phyloP scores from a whole-genome alignment of 176 grass and related monocot genomes.

The Metroxylon sagu region DNA sequence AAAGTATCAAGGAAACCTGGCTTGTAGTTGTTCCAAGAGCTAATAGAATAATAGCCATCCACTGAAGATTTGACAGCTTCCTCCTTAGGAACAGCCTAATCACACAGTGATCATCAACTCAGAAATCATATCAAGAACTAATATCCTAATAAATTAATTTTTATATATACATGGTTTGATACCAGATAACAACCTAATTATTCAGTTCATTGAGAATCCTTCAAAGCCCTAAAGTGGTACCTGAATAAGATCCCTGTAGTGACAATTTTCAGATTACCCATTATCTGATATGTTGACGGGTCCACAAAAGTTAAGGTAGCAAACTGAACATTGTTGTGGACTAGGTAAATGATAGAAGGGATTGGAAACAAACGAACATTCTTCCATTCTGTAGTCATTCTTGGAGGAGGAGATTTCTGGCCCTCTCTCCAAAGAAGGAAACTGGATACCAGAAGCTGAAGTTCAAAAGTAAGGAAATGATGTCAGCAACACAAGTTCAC shows the following conservation, averaged over 20 bases:
- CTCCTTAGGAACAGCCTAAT: slow-evolving; percentile 69
- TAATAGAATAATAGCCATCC: slow-evolving; percentile 85
- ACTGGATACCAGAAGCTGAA: slow-evolving; percentile 59
- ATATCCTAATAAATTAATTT: no score
- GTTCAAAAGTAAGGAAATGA: slow-evolving; percentile 23
- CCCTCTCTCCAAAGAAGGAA: slow-evolving; percentile 89
- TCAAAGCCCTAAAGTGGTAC: slow-evolving; percentile 14
- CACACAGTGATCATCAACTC: background rate
- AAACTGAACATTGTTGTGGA: slow-evolving; percentile 97
- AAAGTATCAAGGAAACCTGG: slow-evolving; percentile 45
- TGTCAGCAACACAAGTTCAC: background rate
- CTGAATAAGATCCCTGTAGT: slow-evolving; percentile 95
- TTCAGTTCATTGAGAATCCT: no score
- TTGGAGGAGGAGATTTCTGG: slow-evolving; percentile 46
- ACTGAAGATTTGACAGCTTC: slow-evolving; percentile 81
- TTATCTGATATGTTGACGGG: slow-evolving; percentile 97
- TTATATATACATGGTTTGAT: no score
- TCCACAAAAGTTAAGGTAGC: slow-evolving; percentile 85
- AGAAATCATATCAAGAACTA: no score
- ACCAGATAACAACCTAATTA: no score
- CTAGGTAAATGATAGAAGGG: slow-evolving; percentile 84
- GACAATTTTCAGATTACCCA: slow-evolving; percentile 98
- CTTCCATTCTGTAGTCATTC: slow-evolving; percentile 88
- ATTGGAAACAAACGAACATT: slow-evolving; percentile 59
- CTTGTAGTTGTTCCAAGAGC: slow-evolving; percentile 92